These are phyloP conservation scores for Cylindrotheca fusiformis DNA, from an alignment of 108 stramenopile genomes.

Conservation along the genomic window DNA sequence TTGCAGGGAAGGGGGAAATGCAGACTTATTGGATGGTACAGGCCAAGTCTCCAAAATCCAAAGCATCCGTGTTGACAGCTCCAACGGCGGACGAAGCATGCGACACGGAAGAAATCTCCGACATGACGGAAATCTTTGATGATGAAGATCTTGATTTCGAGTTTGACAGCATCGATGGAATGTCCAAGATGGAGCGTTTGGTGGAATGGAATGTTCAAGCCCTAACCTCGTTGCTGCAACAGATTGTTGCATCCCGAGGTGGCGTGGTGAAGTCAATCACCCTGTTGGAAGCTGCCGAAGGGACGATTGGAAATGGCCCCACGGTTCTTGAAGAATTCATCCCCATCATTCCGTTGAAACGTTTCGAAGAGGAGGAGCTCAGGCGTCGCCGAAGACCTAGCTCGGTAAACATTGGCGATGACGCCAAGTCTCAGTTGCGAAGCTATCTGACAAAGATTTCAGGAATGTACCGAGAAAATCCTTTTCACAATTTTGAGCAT, in stretches of 20 bases:
- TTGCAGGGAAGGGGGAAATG: conserved; percentile 54
- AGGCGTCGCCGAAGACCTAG: background rate
- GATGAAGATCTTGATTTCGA: background rate
- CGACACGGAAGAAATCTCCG: no score
- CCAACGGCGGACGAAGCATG: no score
- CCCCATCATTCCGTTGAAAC: conserved; percentile 8
- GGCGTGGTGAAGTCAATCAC: background rate
- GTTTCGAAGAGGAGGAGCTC: background rate
- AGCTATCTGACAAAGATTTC: background rate
- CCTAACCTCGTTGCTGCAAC: background rate
- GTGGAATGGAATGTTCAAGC: conserved; percentile 22
- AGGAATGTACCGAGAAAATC: conserved; percentile 1
- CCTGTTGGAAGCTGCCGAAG: background rate
- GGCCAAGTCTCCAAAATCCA: background rate
- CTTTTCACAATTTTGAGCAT: conserved; percentile 9
- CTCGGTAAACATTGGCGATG: background rate
- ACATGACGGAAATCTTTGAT: background rate
- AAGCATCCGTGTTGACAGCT: background rate
- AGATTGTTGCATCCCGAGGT: conserved; percentile 5
- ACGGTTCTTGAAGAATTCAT: conserved; percentile 1
- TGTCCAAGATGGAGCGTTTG: conserved; percentile 6
- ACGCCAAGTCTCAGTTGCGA: background rate
- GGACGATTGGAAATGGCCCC: background rate
- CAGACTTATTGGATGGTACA: conserved; percentile 27
- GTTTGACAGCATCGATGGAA: background rate